These are phyloP conservation scores for Microglena sp. DNA, from an alignment of 139 green algal species.

Conservation along the genomic window DNA sequence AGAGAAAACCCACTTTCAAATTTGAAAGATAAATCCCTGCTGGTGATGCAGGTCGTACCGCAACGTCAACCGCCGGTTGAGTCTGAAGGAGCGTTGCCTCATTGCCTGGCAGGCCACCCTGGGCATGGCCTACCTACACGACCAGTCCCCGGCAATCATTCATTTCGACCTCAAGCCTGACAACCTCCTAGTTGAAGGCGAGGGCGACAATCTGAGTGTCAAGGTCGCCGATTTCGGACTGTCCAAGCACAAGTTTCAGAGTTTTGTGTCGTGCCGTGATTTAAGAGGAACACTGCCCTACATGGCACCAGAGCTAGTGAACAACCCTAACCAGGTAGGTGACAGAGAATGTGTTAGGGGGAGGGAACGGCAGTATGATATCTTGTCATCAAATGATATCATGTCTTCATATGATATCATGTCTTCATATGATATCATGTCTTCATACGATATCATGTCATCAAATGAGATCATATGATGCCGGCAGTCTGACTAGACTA, in stretches of 20 bases:
- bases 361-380: too few species aligned
- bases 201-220: conserved; percentile 29
- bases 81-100: conserved; percentile 50
- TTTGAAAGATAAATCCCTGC: too few species aligned
- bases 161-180: conserved; percentile 93
- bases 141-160: conserved; percentile 60
- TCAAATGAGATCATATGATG: too few species aligned
- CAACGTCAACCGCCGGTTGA: conserved; percentile 20
- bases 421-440: too few species aligned
- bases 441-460: too few species aligned
- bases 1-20: too few species aligned
- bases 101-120: conserved; percentile 71
- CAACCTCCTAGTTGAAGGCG: conserved; percentile 83
- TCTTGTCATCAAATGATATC: too few species aligned
- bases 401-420: too few species aligned
- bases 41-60: too few species aligned
- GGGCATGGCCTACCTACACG: conserved; percentile 86
- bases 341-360: too few species aligned
- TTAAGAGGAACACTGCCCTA: conserved; percentile 55
- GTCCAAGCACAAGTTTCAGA: conserved; percentile 69
- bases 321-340: conserved; percentile 30
- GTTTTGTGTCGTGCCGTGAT: conserved; percentile 44
- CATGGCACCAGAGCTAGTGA: conserved; percentile 58
- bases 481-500: too few species aligned
- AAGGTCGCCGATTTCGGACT: conserved; percentile 81